These are phyloP conservation scores for Ophiorrhiza pumila DNA, from an alignment of 257 asterid genomes.

Conservation along the genomic window DNA sequence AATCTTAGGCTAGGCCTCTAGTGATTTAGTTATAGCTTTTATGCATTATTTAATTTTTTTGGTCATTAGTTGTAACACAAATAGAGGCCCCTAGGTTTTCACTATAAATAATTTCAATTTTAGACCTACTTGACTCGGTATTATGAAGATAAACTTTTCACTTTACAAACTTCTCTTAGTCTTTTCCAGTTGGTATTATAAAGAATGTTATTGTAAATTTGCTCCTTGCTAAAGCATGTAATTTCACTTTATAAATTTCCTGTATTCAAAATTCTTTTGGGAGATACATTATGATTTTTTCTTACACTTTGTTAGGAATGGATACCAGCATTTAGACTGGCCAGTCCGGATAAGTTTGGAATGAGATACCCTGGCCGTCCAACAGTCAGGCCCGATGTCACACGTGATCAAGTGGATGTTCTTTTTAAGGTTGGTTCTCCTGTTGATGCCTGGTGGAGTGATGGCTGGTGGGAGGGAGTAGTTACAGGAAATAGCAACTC, in stretches of 20 bases:
- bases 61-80: background rate
- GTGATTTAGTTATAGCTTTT: background rate
- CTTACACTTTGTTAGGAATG: constrained; percentile 56
- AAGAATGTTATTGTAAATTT: background rate
- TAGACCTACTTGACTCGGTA: too few relatives aligned
- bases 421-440: constrained; percentile 67
- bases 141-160: background rate
- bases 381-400: constrained; percentile 63
- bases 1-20: background rate
- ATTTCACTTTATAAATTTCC: background rate
- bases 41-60: background rate
- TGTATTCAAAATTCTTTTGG: background rate
- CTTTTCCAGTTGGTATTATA: background rate
- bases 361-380: constrained; percentile 67
- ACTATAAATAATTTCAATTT: too few relatives aligned
- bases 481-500: constrained; percentile 36
- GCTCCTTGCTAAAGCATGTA: too few relatives aligned
- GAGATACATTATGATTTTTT: constrained; percentile 4
- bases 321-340: constrained; percentile 68
- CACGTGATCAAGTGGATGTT: constrained; percentile 29
- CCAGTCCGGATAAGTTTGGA: constrained; percentile 77
- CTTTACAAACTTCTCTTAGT: background rate
- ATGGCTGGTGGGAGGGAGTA: constrained; percentile 99
- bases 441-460: constrained; percentile 96
- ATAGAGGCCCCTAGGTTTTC: background rate